Percentiles rank a stretch among this genome's conserved stretches.
These are phyloP conservation scores for Rhizopogon roseolus DNA, from an alignment of 768 basidiomycete genomes.

Conservation along the genomic window DNA sequence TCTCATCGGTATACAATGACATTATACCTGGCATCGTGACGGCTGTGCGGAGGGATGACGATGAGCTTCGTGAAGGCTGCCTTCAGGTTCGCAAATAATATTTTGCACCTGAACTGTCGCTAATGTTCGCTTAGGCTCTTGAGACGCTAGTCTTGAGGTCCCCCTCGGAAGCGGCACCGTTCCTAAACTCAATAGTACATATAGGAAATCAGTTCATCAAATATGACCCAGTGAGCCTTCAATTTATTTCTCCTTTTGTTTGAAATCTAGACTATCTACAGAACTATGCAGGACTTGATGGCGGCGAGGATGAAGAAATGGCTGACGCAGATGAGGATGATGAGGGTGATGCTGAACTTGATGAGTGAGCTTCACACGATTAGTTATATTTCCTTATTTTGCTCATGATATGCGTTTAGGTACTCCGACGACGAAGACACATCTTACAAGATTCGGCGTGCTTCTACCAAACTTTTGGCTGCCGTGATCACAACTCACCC, in stretches of 20 bases:
- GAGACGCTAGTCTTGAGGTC: conserved; percentile 83
- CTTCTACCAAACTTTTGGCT: conserved; percentile 84
- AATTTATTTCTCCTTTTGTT: neutral
- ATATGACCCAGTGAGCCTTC: conserved; percentile 73
- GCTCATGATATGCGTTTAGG: conserved; percentile 32
- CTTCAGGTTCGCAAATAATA: conserved; percentile 51
- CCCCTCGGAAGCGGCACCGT: conserved; percentile 76
- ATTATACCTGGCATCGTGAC: conserved; percentile 71
- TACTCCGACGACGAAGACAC: conserved; percentile 98
- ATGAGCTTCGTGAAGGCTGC: conserved; percentile 76
- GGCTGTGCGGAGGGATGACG: conserved; percentile 70
- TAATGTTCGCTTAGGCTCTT: conserved; percentile 51
- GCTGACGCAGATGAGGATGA: conserved; percentile 58
- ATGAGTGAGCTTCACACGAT: conserved; percentile 50
- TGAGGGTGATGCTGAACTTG: conserved; percentile 75
- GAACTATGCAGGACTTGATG: conserved; percentile 75
- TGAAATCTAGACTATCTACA: conserved; percentile 19
- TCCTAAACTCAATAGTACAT: conserved; percentile 63
- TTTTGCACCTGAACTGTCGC: neutral
- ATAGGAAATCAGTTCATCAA: conserved; percentile 77
- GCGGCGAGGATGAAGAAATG: conserved; percentile 61
- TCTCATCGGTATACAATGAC: conserved; percentile 54
- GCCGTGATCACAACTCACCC: conserved; percentile 88
- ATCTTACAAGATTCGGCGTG: conserved; percentile 94
- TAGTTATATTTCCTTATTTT: neutral